Evolutionary conservation across 768 basidiomycete genomes (phyloP), one percentile per base, ranked within the genome.

Genomic region (Tulasnella sp.): DNA sequence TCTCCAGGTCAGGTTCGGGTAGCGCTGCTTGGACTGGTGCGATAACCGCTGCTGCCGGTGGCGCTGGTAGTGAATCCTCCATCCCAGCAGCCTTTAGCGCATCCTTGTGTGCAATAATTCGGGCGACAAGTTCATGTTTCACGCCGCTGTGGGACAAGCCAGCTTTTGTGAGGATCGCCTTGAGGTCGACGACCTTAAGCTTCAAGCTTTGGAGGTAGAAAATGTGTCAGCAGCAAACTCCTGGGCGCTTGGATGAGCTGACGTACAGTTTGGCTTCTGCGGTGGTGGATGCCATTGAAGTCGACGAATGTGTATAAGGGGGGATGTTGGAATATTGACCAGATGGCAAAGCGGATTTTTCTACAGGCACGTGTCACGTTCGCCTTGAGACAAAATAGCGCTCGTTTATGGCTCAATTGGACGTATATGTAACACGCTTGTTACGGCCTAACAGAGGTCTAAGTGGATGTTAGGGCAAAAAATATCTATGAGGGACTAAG

Each of bases 151-250:
- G 56, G 15, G 67, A 46, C 12, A 66, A 62, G 2, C 30, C 22
- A 27, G 46, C 62, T 4, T 53, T 42, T 9, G 64, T 48, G 38
- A 67, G 62, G 48, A 67, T 57, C 11, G 63, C 62, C 64, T 68
- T 68, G 57, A 69, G 66, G 49, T 68, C 64, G 12, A 53, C 45
- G 24, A 70, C 67, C n/a, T 63, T 67, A 29, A 70, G 63, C 59
- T 59, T 68, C 65, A 21, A 22, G 51, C 48, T 30, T 24, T 21
- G 25, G 15, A 54, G 12, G 31, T 9, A 15, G 10, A 29, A 2
- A n/a, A 52, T 25, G 1, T 24, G 22, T 48, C 22, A 49, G 24
- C 17, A 4, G 4, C 4, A 9, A 3, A 29, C 15, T n/a, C 7
- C 11, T 11, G 3, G 22, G 21, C 0, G 11, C 9, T 19, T n/a